These are phyloP conservation scores for Aurantiochytrium sp. DNA, from an alignment of 108 stramenopile species.

Conservation along the genomic window DNA sequence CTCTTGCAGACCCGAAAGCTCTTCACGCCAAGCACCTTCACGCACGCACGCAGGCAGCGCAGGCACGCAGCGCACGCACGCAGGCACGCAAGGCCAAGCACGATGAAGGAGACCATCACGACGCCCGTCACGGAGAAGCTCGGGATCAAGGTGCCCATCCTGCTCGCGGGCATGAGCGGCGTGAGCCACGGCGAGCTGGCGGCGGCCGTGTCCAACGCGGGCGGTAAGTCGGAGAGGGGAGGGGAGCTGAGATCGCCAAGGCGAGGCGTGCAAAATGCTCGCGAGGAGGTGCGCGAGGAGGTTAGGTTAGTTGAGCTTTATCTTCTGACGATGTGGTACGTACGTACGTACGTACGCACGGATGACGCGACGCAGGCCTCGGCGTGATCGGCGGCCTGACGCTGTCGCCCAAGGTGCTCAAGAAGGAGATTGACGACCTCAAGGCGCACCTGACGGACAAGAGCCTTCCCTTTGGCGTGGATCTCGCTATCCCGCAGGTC, in stretches of 20 bases:
- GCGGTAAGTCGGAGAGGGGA: not conserved
- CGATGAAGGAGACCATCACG: constrained; percentile 21
- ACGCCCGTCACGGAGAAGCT: constrained; percentile 22
- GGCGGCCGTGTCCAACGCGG: constrained; percentile 6
- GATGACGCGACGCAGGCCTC: not conserved
- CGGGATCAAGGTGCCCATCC: constrained; percentile 7
- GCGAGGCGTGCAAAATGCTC: not conserved
- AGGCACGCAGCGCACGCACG: too few species aligned
- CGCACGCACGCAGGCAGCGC: too few species aligned
- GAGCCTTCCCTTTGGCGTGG: constrained; percentile 22
- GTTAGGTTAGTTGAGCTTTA: not conserved
- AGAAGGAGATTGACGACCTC: constrained; percentile 24
- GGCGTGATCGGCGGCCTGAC: constrained; percentile 20
- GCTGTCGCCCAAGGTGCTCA: constrained; percentile 13
- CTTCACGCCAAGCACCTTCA: too few species aligned
- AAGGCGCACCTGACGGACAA: not conserved
- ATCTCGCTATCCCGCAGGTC: not conserved
- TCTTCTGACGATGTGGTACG: not conserved
- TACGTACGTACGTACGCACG: not conserved
- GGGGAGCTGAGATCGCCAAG: not conserved
- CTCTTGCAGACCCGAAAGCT: too few species aligned
- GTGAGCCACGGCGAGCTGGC: not conserved
- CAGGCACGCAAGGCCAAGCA: not conserved
- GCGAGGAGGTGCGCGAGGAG: not conserved
- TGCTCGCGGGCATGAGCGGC: constrained; percentile 12